Percentiles rank a stretch among this genome's conserved stretches.
Conservation (phyloP, 1,139 yeast species). For the Suhomyces kunorum region DNA sequence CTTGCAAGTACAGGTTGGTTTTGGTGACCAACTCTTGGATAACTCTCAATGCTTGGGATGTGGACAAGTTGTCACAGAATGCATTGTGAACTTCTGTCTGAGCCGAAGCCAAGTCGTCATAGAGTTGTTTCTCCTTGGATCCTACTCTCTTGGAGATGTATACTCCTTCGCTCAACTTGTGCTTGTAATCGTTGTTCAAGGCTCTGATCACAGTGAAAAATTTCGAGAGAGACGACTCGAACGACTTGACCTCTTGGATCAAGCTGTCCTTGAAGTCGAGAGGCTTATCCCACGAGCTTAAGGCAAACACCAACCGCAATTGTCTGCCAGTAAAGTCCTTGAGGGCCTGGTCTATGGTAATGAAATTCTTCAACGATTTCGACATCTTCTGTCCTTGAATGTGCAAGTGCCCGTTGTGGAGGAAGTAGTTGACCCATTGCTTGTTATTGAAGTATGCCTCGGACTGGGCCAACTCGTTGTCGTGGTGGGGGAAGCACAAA, state of each 20-base stretch:
- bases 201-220: constrained; percentile 87
- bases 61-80: constrained; percentile 83
- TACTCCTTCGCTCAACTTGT: constrained; percentile 45
- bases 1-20: constrained; percentile 68
- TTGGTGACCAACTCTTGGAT: constrained; percentile 69
- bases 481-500: constrained; percentile 99
- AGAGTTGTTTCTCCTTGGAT: constrained; percentile 54
- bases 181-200: constrained; percentile 60
- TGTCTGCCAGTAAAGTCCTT: constrained; percentile 72
- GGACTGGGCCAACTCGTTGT: constrained; percentile 94
- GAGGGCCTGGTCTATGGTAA: constrained; percentile 90
- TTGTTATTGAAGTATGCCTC: constrained; percentile 88
- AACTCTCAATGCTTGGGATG: constrained; percentile 69
- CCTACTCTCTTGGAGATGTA: constrained; percentile 59
- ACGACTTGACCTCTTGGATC: constrained; percentile 70
- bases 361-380: constrained; percentile 89
- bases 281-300: constrained; percentile 90
- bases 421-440: constrained; percentile 96
- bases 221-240: constrained; percentile 73
- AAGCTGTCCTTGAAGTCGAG: constrained; percentile 87
- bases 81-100: constrained; percentile 71
- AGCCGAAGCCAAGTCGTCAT: constrained; percentile 51
- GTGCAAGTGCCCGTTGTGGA: constrained; percentile 96
- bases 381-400: constrained; percentile 99
- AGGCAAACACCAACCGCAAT: constrained; percentile 84